Conservation (phyloP, 805 yeast species). For the Wickerhamomyces ciferrii region DNA sequence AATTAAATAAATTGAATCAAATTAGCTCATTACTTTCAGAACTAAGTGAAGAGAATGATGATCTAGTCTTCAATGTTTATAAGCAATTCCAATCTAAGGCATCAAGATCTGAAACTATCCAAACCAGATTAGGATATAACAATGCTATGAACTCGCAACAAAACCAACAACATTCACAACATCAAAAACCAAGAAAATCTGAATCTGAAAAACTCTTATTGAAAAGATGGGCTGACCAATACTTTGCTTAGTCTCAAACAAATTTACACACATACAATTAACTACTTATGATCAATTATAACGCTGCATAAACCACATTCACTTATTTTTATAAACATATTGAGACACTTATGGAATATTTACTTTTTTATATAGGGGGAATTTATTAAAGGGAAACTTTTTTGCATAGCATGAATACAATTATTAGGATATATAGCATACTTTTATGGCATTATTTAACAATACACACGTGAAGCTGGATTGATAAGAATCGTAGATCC, state of each 20-base stretch:
- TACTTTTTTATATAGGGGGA: not conserved
- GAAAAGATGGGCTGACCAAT: conserved; percentile 43
- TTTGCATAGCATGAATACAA: not conserved
- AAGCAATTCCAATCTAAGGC: not conserved
- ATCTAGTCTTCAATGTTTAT: not conserved
- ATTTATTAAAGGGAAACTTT: not conserved
- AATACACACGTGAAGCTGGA: not conserved
- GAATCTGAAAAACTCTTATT: conserved; percentile 37
- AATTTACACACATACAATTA: too few relatives aligned
- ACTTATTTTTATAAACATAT: too few relatives aligned
- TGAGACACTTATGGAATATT: not conserved
- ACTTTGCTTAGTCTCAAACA: conserved; percentile 8
- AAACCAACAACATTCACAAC: not conserved
- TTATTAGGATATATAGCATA: too few relatives aligned
- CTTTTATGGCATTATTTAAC: not conserved
- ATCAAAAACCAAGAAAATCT: conserved; percentile 10
- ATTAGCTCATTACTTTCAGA: not conserved
- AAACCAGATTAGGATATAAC: not conserved
- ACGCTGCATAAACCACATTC: not conserved
- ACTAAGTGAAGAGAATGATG: not conserved
- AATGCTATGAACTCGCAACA: not conserved
- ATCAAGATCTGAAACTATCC: not conserved
- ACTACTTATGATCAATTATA: not conserved
- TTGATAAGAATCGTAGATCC: too few relatives aligned
- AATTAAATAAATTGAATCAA: not conserved